Percentiles rank a stretch among this genome's conserved stretches.
Conservation (phyloP, 1,139 yeast species). For the Hemisphaericaspora lyxosophila region DNA sequence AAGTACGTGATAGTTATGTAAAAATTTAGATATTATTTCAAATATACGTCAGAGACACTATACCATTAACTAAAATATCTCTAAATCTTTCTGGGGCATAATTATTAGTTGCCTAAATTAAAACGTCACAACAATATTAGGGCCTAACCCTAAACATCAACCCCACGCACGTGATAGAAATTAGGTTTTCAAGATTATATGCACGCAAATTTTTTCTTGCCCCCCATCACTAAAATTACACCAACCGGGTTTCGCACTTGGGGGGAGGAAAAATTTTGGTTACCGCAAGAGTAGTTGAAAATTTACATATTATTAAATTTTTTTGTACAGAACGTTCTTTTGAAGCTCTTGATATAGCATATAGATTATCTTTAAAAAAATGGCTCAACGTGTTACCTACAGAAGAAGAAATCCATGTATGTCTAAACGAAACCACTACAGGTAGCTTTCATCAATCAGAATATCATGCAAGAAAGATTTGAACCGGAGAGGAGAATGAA, state of each 20-base stretch:
- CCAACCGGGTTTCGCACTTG: no score
- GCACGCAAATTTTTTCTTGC: slow-evolving; percentile 5
- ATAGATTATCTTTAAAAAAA: slow-evolving; percentile 18
- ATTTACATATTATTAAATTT: slow-evolving; percentile 10
- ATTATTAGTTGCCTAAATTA: no score
- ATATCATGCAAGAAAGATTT: neutral
- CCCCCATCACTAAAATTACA: slow-evolving; percentile 4
- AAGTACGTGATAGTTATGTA: slow-evolving; percentile 15
- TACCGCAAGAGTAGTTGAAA: slow-evolving; percentile 6
- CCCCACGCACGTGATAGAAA: neutral
- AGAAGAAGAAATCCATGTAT: slow-evolving; percentile 56
- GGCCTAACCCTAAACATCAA: neutral
- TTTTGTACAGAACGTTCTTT: slow-evolving; percentile 12
- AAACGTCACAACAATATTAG: neutral
- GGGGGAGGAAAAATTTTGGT: slow-evolving; percentile 6
- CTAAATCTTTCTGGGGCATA: no score
- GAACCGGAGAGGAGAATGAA: neutral
- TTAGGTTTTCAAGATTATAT: slow-evolving; percentile 2
- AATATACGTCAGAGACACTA: no score
- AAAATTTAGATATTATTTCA: no score
- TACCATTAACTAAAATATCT: no score
- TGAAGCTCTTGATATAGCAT: slow-evolving; percentile 12
- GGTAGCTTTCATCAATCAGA: neutral
- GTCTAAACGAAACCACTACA: slow-evolving; percentile 17
- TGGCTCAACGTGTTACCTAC: slow-evolving; percentile 56